Conservation (phyloP, 2,329 filamentous ascomycete genomes). For the Ophiostoma sp. region DNA sequence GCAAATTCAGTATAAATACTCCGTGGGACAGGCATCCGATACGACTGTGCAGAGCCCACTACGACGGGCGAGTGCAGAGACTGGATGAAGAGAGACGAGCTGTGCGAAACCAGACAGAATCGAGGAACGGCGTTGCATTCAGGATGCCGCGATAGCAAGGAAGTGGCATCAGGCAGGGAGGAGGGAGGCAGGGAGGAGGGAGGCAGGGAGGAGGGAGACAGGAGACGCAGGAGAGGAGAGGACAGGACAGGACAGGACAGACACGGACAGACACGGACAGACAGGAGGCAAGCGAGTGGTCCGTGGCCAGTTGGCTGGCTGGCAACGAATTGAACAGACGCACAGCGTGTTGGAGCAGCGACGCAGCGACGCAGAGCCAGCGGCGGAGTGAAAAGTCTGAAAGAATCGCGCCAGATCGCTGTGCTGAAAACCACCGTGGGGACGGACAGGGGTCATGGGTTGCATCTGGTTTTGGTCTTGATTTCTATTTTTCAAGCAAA, state of each 20-base stretch:
- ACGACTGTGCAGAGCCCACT: background rate
- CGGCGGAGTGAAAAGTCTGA: background rate
- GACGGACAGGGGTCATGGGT: conserved; percentile 2
- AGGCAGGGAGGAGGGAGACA: too few relatives aligned
- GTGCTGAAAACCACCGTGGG: conserved; percentile 7
- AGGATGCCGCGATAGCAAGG: background rate
- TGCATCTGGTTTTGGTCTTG: background rate
- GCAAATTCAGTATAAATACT: background rate
- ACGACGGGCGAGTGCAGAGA: background rate
- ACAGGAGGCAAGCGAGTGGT: background rate
- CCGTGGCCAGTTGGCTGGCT: background rate
- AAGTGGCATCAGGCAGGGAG: background rate
- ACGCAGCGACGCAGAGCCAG: background rate
- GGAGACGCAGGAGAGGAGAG: too few relatives aligned
- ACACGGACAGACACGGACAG: too few relatives aligned
- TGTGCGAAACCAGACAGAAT: background rate
- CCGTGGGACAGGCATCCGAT: conserved; percentile 1
- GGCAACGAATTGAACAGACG: too few relatives aligned
- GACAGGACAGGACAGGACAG: background rate
- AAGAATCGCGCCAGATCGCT: background rate
- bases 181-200: background rate
- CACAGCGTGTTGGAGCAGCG: too few relatives aligned
- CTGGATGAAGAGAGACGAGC: background rate
- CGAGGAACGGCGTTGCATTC: conserved; percentile 11
- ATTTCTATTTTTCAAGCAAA: background rate